A percentile compares a stretch with the other conserved stretches of the same genome.
phyloP scores from a whole-genome alignment of 2,329 filamentous ascomycete species.

The Cladophialophora chaetospira region DNA sequence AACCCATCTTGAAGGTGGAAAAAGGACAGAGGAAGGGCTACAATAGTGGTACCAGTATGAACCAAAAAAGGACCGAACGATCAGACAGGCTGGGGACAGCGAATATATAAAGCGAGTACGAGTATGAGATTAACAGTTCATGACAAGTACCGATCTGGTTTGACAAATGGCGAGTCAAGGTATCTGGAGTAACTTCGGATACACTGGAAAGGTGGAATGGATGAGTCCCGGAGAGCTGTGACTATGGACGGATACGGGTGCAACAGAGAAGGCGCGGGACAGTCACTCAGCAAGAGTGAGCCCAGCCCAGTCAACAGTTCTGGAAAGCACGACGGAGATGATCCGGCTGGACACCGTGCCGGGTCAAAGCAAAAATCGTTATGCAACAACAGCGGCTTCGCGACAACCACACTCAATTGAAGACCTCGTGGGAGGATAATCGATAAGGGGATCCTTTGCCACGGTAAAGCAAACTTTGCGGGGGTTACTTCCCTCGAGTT shows the following conservation, averaged over 20 bases:
- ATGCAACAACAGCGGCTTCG: no score
- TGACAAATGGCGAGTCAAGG: constrained; percentile 2
- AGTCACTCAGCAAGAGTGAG: neutral
- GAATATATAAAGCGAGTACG: neutral
- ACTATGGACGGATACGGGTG: neutral
- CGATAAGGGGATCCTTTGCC: neutral
- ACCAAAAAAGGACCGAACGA: neutral
- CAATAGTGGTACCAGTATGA: no score
- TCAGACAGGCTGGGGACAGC: neutral
- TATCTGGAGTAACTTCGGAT: constrained; percentile 14
- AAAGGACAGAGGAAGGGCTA: neutral
- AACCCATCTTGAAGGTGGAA: constrained; percentile 22
- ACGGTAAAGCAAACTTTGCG: neutral
- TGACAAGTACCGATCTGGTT: neutral
- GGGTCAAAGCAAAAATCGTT: neutral
- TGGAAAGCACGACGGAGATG: neutral
- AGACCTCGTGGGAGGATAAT: neutral
- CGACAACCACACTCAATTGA: no score
- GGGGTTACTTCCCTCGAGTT: neutral
- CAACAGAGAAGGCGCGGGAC: neutral
- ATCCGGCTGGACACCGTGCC: neutral
- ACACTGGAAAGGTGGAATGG: neutral
- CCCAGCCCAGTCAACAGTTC: neutral
- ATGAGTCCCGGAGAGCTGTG: neutral
- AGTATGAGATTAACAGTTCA: neutral